Conservation (phyloP, 805 yeast genomes). For the Kurtzmaniella cleridarum region DNA sequence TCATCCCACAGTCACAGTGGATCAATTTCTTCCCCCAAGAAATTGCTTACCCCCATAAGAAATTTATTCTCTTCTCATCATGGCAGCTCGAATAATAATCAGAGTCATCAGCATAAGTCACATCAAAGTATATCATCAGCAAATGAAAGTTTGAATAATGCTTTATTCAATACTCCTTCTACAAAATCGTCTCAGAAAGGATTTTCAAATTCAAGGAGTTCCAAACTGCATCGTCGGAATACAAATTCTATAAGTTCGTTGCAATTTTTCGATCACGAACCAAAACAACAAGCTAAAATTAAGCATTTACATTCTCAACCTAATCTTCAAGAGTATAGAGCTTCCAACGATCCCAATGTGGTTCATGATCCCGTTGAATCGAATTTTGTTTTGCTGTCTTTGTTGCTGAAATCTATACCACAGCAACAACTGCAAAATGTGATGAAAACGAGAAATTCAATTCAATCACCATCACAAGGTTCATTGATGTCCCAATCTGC, state of each 20-base stretch:
- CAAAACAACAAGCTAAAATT: neutral
- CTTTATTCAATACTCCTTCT: conserved; percentile 1
- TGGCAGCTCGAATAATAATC: conserved; percentile 9
- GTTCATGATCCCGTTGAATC: neutral
- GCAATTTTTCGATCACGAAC: conserved; percentile 1
- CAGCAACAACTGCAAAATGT: neutral
- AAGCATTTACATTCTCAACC: conserved; percentile 1
- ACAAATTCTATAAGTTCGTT: conserved; percentile 3
- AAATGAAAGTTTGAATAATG: conserved; percentile 6
- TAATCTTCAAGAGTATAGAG: conserved; percentile 1
- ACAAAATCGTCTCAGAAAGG: neutral
- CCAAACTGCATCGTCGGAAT: neutral
- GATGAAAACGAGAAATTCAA: neutral
- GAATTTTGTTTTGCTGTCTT: neutral
- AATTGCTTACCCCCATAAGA: conserved; percentile 31
- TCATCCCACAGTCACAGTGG: conserved; percentile 1
- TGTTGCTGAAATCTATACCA: neutral
- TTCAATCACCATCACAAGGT: neutral
- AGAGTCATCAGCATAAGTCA: neutral
- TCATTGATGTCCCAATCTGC: conserved; percentile 3
- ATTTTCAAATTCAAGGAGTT: too few species aligned
- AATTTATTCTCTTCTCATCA: conserved; percentile 21
- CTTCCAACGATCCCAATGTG: neutral
- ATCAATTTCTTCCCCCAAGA: conserved; percentile 27
- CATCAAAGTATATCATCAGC: conserved; percentile 1